Evolutionary conservation across 805 yeast genomes (phyloP), one percentile per base, ranked within the genome.

Genomic region (Kurtzmaniella cleridarum): DNA sequence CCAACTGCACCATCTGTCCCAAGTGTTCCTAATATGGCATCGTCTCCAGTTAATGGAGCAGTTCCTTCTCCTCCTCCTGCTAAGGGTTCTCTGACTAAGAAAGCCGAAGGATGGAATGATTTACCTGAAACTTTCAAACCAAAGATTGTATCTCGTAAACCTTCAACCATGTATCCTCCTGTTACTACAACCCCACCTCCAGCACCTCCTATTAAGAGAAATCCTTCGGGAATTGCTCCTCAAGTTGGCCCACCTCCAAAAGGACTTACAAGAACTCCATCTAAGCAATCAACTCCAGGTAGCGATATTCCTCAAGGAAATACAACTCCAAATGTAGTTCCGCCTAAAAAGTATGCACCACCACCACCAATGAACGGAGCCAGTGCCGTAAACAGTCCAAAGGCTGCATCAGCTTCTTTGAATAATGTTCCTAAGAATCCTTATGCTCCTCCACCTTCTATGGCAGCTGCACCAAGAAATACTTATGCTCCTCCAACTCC

Each of bases 91-190:
- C 18, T 49, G 46, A 49, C 48, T 42, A 73, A 69, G 41, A 60
- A 59, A 39, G 75, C 75, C 29, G 85, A 80, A 29, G 87, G 86
- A 3, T 81, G 88, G 87, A 81, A 80, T 49, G 86, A 80, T 52
- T 61, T 81, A 43, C 87, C 88, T 36, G 69, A 75, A 9, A 61
- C 70, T 8, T 73, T 73, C 60, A 71, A 71, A 39, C 51, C 57
- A 2, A 59, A 59, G 44, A 54, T 64, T 1, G 53, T 61, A 23
- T 59, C 71, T 8, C 73, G 73, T 37, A 64, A 72, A 24, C 71
- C 76, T 15, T 67, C 78, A 13, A 49, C 59, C 2, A 50, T 57
- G 8, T 54, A 61, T 18, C 42, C 53, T 13, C 54, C 60, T 13
- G 38, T 44, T 6, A 31, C 55, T n/a, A 40, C 59, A 24, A 43